These are phyloP conservation scores for Hordeum marinum DNA, from an alignment of 176 grass and related monocot genomes.

Conservation along the genomic window DNA sequence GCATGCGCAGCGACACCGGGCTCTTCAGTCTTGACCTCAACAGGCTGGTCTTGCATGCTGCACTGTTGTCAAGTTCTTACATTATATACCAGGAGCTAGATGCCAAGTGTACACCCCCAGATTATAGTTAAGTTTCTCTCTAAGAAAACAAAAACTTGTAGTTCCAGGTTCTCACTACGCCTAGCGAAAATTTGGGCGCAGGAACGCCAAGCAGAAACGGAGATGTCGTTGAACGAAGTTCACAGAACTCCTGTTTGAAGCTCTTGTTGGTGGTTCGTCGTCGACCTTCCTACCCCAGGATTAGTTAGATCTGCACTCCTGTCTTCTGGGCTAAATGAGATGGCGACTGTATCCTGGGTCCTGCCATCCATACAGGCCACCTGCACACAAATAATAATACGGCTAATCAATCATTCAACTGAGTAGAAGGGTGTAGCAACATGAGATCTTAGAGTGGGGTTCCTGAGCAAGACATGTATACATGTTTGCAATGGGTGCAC, in stretches of 20 bases:
- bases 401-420: not conserved
- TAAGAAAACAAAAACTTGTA: no score
- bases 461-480: not conserved
- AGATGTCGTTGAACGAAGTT: not conserved
- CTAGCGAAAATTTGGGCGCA: not conserved
- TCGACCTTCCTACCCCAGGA: not conserved
- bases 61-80: not conserved
- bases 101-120: not conserved
- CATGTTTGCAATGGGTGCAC: not conserved
- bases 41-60: not conserved
- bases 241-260: not conserved
- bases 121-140: no score
- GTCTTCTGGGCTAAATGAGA: not conserved
- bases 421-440: not conserved
- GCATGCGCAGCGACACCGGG: not conserved
- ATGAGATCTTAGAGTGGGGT: not conserved
- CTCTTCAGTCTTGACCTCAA: conserved; percentile 4
- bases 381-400: not conserved
- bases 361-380: not conserved
- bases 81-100: not conserved
- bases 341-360: not conserved
- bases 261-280: not conserved
- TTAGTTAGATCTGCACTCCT: not conserved
- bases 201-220: not conserved
- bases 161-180: not conserved